phyloP scores from a whole-genome alignment of 2,329 filamentous ascomycete genomes.

The Aspergillus quadricinctus region DNA sequence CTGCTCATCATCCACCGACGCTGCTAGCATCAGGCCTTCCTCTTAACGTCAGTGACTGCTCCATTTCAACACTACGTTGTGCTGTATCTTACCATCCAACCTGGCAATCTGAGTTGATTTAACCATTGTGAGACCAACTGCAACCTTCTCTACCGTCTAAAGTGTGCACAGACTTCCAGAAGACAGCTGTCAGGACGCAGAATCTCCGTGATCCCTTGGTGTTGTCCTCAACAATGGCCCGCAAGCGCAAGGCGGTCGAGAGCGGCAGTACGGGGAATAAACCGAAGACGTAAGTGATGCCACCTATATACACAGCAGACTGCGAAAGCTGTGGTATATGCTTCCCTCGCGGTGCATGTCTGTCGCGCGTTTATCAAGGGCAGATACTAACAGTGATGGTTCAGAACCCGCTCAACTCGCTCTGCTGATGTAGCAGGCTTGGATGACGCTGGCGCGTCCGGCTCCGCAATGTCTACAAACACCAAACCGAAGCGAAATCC shows the following conservation, averaged over 20 bases:
- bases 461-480: constrained; percentile 25
- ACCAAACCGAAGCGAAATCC: constrained; percentile 29
- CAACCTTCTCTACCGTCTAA: neutral
- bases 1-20: constrained; percentile 88
- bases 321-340: neutral
- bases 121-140: constrained; percentile 58
- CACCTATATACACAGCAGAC: neutral
- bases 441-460: constrained; percentile 19
- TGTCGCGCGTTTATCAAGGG: neutral
- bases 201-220: constrained; percentile 11
- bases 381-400: constrained; percentile 11
- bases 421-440: constrained; percentile 25
- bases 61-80: constrained; percentile 1
- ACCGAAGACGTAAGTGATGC: constrained; percentile 16
- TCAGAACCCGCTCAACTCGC: constrained; percentile 16
- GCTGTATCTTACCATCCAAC: constrained; percentile 67
- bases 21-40: constrained; percentile 85
- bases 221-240: constrained; percentile 30
- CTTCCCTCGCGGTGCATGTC: neutral
- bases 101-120: constrained; percentile 90
- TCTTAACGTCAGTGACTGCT: constrained; percentile 20
- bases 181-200: neutral
- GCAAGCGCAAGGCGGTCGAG: constrained; percentile 32
- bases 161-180: constrained; percentile 1
- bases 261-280: constrained; percentile 24